A percentile compares a stretch with the other conserved stretches of the same genome.
Evolutionary conservation across 2,329 filamentous ascomycete species (phyloP).

Genomic region (Juglanconis juglandina): DNA sequence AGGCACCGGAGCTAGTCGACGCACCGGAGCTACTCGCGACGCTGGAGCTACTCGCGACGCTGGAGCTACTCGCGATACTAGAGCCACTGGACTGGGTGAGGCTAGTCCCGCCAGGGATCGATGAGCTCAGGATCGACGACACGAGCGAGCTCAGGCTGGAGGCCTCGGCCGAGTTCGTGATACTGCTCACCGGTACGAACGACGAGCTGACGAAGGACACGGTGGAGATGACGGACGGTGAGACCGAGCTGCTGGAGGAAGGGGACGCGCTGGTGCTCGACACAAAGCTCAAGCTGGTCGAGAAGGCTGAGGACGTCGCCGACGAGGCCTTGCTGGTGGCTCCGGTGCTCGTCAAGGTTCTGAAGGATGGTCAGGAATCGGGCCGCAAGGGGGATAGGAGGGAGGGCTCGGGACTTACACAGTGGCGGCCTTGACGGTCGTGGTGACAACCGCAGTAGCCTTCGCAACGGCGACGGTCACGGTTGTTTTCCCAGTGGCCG

Average conservation of each 20-base stretch:
- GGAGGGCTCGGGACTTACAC: not conserved
- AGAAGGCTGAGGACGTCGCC: not conserved
- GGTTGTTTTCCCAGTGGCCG: not conserved
- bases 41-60: too few species aligned
- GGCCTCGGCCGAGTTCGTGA: conserved; percentile 4
- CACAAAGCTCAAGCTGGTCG: not conserved
- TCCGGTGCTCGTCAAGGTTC: not conserved
- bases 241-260: not conserved
- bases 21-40: too few species aligned
- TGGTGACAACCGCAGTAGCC: not conserved
- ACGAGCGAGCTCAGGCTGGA: conserved; percentile 2
- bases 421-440: not conserved
- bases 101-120: not conserved
- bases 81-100: too few species aligned
- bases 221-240: not conserved
- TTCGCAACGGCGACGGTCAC: conserved; percentile 6
- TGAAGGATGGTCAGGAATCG: not conserved
- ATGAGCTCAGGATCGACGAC: not conserved
- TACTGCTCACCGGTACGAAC: conserved; percentile 6
- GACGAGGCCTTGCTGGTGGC: not conserved
- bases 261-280: not conserved
- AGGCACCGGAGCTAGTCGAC: too few species aligned
- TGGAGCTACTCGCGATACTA: too few species aligned
- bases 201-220: conserved; percentile 7
- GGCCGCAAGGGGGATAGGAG: too few species aligned